Base-by-base conservation (phyloP, 768 basidiomycete genomes). In the Hericium coralloides region DNA sequence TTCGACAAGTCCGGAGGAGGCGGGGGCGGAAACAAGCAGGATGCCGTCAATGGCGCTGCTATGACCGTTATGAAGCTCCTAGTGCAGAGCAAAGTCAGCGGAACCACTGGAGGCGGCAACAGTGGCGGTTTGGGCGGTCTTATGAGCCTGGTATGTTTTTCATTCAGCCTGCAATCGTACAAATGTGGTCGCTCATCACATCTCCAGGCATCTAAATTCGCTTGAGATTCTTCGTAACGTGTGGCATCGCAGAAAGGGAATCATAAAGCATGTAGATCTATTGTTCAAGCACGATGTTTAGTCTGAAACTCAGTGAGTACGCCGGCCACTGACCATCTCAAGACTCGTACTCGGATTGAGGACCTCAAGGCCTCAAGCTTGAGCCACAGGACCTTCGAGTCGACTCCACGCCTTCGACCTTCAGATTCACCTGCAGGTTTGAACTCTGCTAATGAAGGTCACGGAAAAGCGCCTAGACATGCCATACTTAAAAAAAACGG, bases 31-130 rank as follows among this genome's bases (percentile, higher is more conserved):
- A 78, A 78, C 67, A 90, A 89, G 72, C 92, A 95, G 64, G 89
- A 92, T 64, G 85, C 84, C 9, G 83, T 95, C 65, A 90, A 88
- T 57, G 80, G 87, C 12, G 92, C 92, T 48, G 90, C 86, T 3
- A 84, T 86, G 82, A 92, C 87, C 0, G 81, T 89, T 57, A 84
- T 91, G 80, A 92, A 94, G 73, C 73, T 93, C 41, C 66, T 92
- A 47, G 81, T 90, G 5, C 83, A 88, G 66, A 82, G 79, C 43
- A 84, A 86, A 69, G 75, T 83, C 63, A 75, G 76, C 60, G 73
- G 69, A 26, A 67, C 72, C 1, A 73, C 69, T 17, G 86, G 84
- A 3, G 87, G 89, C 0, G 73, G 80, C 14, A 79, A 82, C 65
- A 89, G 87, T 20, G 87, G 89, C 41, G 89, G 89, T 1, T 67